Conservation (phyloP, 2,329 filamentous ascomycete species). For the Colletotrichum graminicola region DNA sequence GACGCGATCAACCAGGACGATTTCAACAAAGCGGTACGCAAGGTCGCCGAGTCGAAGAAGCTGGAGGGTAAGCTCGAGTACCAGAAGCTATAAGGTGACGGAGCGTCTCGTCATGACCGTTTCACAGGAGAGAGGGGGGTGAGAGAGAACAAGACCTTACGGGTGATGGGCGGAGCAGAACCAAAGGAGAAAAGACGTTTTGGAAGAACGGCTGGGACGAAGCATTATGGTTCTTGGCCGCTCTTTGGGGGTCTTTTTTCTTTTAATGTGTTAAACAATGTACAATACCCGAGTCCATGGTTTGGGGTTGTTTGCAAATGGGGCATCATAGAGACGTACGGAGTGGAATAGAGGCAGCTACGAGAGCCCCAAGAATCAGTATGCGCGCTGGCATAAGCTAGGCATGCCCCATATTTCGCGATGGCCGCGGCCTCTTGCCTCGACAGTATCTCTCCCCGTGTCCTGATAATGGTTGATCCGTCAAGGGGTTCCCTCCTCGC, state of each 20-base stretch:
- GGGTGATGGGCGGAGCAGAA: constrained; percentile 3
- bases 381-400: background rate
- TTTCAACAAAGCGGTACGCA: constrained; percentile 98
- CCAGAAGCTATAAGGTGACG: constrained; percentile 79
- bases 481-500: background rate
- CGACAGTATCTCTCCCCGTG: background rate
- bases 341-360: constrained; percentile 26
- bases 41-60: constrained; percentile 98
- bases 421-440: background rate
- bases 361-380: constrained; percentile 4
- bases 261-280: constrained; percentile 37
- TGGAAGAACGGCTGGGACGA: constrained; percentile 12
- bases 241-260: constrained; percentile 23
- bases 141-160: background rate
- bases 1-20: constrained; percentile 98
- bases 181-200: constrained; percentile 9
- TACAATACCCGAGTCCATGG: constrained; percentile 41
- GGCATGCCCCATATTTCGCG: background rate
- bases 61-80: constrained; percentile 98
- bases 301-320: constrained; percentile 40
- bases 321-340: constrained; percentile 24
- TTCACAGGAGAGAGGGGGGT: background rate
- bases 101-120: constrained; percentile 2
- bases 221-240: constrained; percentile 16
- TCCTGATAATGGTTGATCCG: background rate